phyloP scores from a whole-genome alignment of 371 early-diverging fungal genomes.

The Apophysomyces sp. region DNA sequence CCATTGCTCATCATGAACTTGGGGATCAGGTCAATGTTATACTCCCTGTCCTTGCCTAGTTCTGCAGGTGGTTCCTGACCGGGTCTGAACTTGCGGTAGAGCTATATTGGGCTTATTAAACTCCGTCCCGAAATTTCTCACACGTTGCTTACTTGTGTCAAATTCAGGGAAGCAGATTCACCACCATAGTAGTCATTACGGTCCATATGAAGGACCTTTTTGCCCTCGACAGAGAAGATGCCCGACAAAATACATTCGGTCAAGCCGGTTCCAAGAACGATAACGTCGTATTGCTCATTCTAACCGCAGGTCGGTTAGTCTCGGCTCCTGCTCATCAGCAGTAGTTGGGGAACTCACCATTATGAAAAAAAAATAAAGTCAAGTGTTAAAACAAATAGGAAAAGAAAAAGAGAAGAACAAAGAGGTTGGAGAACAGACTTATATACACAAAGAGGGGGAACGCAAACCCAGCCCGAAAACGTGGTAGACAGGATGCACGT shows the following conservation, averaged over 20 bases:
- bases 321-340: too few species aligned
- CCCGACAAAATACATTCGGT: slow-evolving; percentile 99
- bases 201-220: slow-evolving; percentile 99
- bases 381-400: slow-evolving; percentile 1
- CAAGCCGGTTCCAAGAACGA: slow-evolving; percentile 98
- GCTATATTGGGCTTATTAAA: slow-evolving; percentile 41
- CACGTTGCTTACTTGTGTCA: slow-evolving; percentile 75
- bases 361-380: slow-evolving; percentile 2
- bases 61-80: slow-evolving; percentile 62
- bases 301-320: slow-evolving; percentile 15
- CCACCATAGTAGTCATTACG: slow-evolving; percentile 99
- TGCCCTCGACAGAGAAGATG: slow-evolving; percentile 95
- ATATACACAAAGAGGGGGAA: background rate
- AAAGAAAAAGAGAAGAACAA: slow-evolving; percentile 5
- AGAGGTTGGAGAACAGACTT: background rate
- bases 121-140: background rate
- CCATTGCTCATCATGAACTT: slow-evolving; percentile 99
- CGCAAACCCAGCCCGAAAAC: slow-evolving; percentile 1
- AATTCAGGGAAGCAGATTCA: slow-evolving; percentile 91
- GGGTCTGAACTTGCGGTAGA: slow-evolving; percentile 85
- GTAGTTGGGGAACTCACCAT: background rate
- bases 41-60: slow-evolving; percentile 92
- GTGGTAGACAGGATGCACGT: slow-evolving; percentile 3
- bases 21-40: slow-evolving; percentile 98
- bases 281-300: slow-evolving; percentile 93